Percentiles rank a stretch among this genome's conserved stretches.
Conservation (phyloP, 176 grass and related monocot species). For the Aegilops tauschii region DNA sequence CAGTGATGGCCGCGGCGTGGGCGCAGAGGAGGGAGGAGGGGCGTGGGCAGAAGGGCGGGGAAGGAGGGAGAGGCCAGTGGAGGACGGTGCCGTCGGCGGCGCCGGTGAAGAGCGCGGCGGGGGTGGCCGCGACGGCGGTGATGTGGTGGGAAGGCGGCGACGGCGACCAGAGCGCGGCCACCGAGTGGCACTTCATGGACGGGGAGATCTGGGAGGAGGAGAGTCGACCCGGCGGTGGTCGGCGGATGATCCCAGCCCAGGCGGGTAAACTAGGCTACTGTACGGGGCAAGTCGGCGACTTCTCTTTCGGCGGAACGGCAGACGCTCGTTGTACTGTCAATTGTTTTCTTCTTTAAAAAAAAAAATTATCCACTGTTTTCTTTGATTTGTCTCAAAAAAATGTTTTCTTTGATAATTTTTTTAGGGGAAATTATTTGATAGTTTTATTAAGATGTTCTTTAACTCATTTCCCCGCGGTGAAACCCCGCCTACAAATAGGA, state of each 20-base stretch:
- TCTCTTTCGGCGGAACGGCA: neutral
- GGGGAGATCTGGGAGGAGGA: conserved; percentile 23
- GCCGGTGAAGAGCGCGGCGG: conserved; percentile 67
- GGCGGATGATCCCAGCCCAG: neutral
- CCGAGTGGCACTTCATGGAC: conserved; percentile 85
- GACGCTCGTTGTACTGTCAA: too few species aligned
- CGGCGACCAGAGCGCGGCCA: conserved; percentile 78
- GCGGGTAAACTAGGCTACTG: neutral
- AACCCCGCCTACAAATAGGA: too few species aligned
- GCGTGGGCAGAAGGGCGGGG: conserved; percentile 32
- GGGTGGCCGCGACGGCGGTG: conserved; percentile 41
- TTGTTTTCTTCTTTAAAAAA: too few species aligned
- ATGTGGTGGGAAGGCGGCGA: conserved; percentile 73
- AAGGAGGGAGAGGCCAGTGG: conserved; percentile 47
- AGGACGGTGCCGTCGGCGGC: conserved; percentile 80
- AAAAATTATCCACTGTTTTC: too few species aligned
- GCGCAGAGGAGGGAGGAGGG: conserved; percentile 77
- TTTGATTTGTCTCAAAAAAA: too few species aligned
- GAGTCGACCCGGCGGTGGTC: neutral
- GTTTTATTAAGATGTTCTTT: too few species aligned
- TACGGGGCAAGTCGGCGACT: neutral
- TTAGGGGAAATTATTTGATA: too few species aligned
- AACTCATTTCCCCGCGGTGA: too few species aligned
- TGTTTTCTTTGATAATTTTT: too few species aligned
- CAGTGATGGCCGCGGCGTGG: conserved; percentile 61